Base-by-base conservation (phyloP, 2,329 filamentous ascomycete species). In the Fusarium devonianum region DNA sequence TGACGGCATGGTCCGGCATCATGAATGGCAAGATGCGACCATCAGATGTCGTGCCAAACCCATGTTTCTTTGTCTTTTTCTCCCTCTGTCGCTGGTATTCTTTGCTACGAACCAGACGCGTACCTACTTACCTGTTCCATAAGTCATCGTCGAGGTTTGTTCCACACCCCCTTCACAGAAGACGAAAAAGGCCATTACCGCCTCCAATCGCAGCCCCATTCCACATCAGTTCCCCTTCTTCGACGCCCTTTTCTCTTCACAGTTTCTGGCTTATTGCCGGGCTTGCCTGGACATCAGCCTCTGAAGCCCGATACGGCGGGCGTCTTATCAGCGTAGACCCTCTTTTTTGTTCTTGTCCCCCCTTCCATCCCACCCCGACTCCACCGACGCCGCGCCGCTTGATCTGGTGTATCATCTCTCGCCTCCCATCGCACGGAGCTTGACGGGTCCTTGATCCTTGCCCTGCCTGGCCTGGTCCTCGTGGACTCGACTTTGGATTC, bases 311-410 rank as follows among this genome's bases (percentile, higher is more conserved):
- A 55, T 51, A 61, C 59, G 56, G 45, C 39, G 47, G 54, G 55
- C 30, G 53, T 62, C 62, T 65, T 65, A 65, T 65, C 62, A 64
- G 53, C 60, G 45, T 25, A 48, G 63, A 60, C 63, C 63, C 63
- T 61, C 58, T 65, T 65, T 61, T 65, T 51, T 58, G 56, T 62
- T 65, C 64, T 62, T 60, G 45, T 51, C 38, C 28, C 56, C 47
- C 43, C 36, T 61, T 35, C 16, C 30, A 32, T 30, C 35, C 34
- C 23, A 55, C 53, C 46, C 58, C 35, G 60, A 63, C 60, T 55
- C 62, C 62, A 64, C 62, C 49, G 49, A 22, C 54, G 42, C 53
- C 46, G 59, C 53, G 43, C 53, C 56, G 56, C 57, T 56, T 58
- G 61, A 63, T 64, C 60, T 64, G 35, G 35, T 60, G 56, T 60